These are phyloP conservation scores for Metarhizium humberi DNA, from an alignment of 2,329 filamentous ascomycete genomes.

Conservation along the genomic window DNA sequence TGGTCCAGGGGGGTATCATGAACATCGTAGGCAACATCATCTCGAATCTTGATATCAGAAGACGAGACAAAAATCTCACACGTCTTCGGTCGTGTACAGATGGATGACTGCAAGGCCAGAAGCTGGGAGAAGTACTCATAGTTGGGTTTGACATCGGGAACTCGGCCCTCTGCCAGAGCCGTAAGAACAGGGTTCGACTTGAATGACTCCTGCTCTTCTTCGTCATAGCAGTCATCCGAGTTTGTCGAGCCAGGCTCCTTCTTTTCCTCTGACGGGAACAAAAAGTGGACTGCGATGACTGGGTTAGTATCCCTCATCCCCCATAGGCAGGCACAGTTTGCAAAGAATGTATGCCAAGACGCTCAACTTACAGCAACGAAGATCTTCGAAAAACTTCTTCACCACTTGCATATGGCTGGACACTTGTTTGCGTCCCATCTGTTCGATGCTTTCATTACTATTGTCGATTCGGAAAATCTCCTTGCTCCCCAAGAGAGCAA, in stretches of 20 bases:
- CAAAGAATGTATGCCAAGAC: neutral
- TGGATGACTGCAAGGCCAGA: conserved; percentile 41
- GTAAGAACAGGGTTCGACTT: conserved; percentile 56
- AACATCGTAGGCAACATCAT: conserved; percentile 35
- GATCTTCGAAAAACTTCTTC: conserved; percentile 54
- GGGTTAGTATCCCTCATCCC: neutral
- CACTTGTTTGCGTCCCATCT: conserved; percentile 53
- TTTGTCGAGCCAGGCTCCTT: conserved; percentile 53
- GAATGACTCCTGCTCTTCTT: conserved; percentile 42
- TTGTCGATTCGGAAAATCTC: conserved; percentile 34
- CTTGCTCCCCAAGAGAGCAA: conserved; percentile 29
- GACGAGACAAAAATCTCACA: conserved; percentile 52
- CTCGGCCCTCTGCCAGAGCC: conserved; percentile 46
- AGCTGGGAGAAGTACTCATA: conserved; percentile 53
- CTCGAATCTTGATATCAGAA: conserved; percentile 39
- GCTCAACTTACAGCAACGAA: conserved; percentile 50
- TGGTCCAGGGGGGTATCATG: conserved; percentile 33
- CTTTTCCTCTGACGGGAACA: conserved; percentile 48
- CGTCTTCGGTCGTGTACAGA: conserved; percentile 46
- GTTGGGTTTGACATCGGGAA: conserved; percentile 50
- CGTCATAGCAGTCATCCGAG: conserved; percentile 41
- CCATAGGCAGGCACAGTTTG: neutral
- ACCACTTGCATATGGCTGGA: conserved; percentile 64
- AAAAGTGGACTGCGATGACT: conserved; percentile 41
- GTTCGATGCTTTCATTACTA: conserved; percentile 32